Percentiles rank a stretch among this genome's conserved stretches.
Conservation (phyloP, 805 yeast genomes). For the Candida tibetensis region DNA sequence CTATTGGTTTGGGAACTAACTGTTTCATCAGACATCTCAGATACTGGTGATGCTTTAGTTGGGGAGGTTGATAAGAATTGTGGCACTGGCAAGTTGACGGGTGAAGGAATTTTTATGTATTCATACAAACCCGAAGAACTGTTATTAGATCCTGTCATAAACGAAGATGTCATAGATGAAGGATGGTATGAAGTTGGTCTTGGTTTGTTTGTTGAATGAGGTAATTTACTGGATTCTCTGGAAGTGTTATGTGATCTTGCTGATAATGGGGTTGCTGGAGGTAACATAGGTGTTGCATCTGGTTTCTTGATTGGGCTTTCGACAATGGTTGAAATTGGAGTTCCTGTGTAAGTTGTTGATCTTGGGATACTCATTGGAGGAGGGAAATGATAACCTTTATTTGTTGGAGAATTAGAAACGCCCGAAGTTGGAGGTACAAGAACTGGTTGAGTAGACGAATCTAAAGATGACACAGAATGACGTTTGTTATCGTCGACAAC, state of each 20-base stretch:
- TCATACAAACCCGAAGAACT: conserved; percentile 26
- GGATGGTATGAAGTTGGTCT: conserved; percentile 88
- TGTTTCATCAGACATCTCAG: conserved; percentile 14
- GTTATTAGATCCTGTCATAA: conserved; percentile 13
- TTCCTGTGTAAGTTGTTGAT: conserved; percentile 30
- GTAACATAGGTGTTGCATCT: conserved; percentile 13
- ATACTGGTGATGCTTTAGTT: conserved; percentile 28
- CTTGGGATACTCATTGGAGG: conserved; percentile 13
- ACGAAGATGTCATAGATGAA: conserved; percentile 41
- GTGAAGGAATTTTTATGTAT: conserved; percentile 33
- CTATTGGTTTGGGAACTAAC: conserved; percentile 9
- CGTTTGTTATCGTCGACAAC: conserved; percentile 60
- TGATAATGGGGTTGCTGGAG: conserved; percentile 11
- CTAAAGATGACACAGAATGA: conserved; percentile 16
- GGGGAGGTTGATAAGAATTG: conserved; percentile 41
- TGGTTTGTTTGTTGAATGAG: conserved; percentile 55
- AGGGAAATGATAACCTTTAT: conserved; percentile 9
- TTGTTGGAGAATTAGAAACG: conserved; percentile 10
- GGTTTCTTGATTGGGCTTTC: conserved; percentile 39
- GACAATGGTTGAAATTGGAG: conserved; percentile 44
- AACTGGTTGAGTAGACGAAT: conserved; percentile 12
- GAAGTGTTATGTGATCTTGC: conserved; percentile 11
- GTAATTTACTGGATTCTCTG: conserved; percentile 33
- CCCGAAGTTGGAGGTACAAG: conserved; percentile 11
- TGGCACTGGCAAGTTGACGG: conserved; percentile 28